Base-by-base conservation (phyloP, 306 rosid genomes). In the Pterocarpus santalinus region DNA sequence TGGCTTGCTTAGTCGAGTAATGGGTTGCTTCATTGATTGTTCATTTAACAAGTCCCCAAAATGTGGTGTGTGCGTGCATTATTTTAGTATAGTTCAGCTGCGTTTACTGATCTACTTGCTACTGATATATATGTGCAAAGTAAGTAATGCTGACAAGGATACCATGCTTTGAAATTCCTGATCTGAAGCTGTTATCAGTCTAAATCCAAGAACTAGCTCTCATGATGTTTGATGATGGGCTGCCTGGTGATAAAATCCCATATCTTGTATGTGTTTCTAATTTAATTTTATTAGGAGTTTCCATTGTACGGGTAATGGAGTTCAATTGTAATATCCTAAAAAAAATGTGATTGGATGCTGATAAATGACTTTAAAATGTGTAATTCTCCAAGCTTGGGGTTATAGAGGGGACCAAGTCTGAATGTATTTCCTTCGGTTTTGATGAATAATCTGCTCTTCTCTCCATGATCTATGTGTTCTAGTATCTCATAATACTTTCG, bases 351-450 rank as follows among this genome's bases (percentile, higher is more conserved):
- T 28, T 77, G 73, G 43, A 51, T 47, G 8, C 32, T 38, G 46
- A 55, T 55, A 28, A 38, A 5, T 66, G 17, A 22, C 67, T 58
- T 66, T 76, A 8, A 52, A 10, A 17, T 14, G 10, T 38, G 2
- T 38, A 22, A 65, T 41, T 53, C 52, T 51, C 5, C 16, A 14
- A 51, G 6, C 22, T 51, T 52, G 15, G 41, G 72, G 57, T 62
- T 76, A 35, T 62, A 38, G 63, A 5, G 5, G 53, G 69, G 15
- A 62, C 60, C 34, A 32, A 63, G 56, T 76, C 43, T 76, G 55
- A 39, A 63, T 49, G 85, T 38, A 46, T 63, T 67, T 58, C 10
- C 62, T 67, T 77, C 9, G 32, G 17, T 47, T 81, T 53, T 30
- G 53, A 32, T 60, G 62, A 51, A 64, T 73, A 15, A 36, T 34